Base-by-base conservation (phyloP, 2,329 filamentous ascomycete genomes). In the Elsinoe australis region DNA sequence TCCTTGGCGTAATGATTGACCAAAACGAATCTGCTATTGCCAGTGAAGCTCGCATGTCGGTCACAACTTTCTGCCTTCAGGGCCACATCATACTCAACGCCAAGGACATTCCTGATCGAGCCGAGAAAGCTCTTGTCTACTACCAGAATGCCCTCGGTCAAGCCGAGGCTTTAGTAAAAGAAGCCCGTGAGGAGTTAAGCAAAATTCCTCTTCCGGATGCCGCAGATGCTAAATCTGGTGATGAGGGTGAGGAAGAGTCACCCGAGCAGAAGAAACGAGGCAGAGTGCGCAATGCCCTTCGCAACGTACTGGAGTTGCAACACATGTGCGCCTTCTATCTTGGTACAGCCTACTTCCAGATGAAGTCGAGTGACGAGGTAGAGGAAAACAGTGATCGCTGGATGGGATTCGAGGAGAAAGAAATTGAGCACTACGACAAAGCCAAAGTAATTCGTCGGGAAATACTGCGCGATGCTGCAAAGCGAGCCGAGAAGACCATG, bases 1-100 rank as follows among this genome's bases (percentile, higher is more conserved):
- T 96, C 1, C 71, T 98, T 8, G 82, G 87, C 54, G 80, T 83
- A 3, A 95, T 98, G 90, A 83, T 95, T 50, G 87, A 95, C 49
- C 82, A 90, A 59, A 88, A 83, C 34, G 85, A 90, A 50, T 71
- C 70, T 4, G 62, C 67, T 1, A 76, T 90, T 49, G 77, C 82
- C 45, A 66, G 74, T 0, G 82, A 90, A 50, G 68, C 72, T 2
- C 76, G 87, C 45, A 67, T 73, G 1, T 72, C 83, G 39, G 70
- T 94, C 5, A 61, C 77, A 2, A 72, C 72, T 26, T 79, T 78
- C 52, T 68, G 95, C 35, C 76, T 74, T 12, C 74, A 79, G 48
- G 90, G 87, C 0, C 89, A 95, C 56, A 67, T 95, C 3, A 72
- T 85, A 31, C 88, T 90, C 52, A 87, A 88, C 57, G 80, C 83